Evolutionary conservation across 1,284 basidiomycete species (phyloP).

Genomic region (Trametes versicolor): DNA sequence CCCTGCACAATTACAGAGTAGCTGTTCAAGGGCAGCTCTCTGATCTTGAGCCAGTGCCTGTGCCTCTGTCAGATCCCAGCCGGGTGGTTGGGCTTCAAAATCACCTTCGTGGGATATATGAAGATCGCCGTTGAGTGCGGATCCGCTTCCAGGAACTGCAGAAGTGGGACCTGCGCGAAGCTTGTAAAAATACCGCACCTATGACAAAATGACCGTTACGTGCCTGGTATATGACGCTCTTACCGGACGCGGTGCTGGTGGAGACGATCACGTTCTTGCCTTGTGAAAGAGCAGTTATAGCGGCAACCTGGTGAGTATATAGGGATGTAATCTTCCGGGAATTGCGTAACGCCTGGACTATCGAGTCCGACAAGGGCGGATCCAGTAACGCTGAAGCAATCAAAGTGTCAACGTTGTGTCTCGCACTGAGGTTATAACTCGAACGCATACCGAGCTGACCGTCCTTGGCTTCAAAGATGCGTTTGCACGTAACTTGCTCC

Average conservation of each 20-base stretch:
- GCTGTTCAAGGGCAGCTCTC: conserved; percentile 70
- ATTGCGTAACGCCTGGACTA: conserved; percentile 67
- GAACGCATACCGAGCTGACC: conserved; percentile 58
- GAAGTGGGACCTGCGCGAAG: conserved; percentile 71
- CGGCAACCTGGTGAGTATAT: conserved; percentile 84
- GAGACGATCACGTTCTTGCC: conserved; percentile 87
- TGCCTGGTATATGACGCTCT: conserved; percentile 91
- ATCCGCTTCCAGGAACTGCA: conserved; percentile 76
- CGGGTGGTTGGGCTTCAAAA: conserved; percentile 8
- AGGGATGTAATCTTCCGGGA: conserved; percentile 74
- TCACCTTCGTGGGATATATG: conserved; percentile 90
- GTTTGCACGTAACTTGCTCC: conserved; percentile 71
- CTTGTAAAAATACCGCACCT: not conserved
- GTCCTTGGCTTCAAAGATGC: conserved; percentile 61
- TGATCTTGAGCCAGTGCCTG: conserved; percentile 94
- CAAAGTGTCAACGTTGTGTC: not conserved
- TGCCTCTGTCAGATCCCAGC: conserved; percentile 6
- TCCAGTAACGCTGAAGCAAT: conserved; percentile 57
- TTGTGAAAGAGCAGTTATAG: conserved; percentile 73
- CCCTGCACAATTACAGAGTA: conserved; percentile 70
- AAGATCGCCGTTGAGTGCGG: conserved; percentile 78
- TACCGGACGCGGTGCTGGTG: conserved; percentile 92
- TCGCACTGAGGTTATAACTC: conserved; percentile 3
- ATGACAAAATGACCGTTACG: not conserved
- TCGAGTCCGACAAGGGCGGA: conserved; percentile 64